Evolutionary conservation across 371 early-diverging fungal species (phyloP), one percentile per base, ranked within the genome.

Genomic region (Parasitella parasitica): DNA sequence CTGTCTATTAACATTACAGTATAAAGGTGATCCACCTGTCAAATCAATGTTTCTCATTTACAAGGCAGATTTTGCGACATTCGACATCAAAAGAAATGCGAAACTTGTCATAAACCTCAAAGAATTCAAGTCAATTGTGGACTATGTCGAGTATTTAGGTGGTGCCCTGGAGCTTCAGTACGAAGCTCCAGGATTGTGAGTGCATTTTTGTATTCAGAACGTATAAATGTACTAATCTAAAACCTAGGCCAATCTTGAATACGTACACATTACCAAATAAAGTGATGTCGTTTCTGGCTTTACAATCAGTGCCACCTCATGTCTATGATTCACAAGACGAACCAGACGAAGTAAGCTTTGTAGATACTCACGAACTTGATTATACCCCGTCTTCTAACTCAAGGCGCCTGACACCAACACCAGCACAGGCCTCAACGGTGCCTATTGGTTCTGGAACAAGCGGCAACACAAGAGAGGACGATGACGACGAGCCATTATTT

Each of bases 41-140:
- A 36, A 38, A 52, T 13, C 16, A 26, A n/a, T 54, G 54, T 22
- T 53, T 38, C 8, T 48, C 26, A 43, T 67, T 53, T 20, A 32
- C 18, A 11, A 52, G 26, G 16, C 62, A 62, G 32, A 27, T 24
- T 11, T 39, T 57, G 3, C 37, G 20, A 8, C 34, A 13, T 8
- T 22, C 18, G 22, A 53, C 16, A 41, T 41, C 16, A 41, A 41
- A 16, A 41, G 18, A 20, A n/a, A 41, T 7, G 20, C 57, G 12
- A 62, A 38, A 13, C 13, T 67, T 2, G 53, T 67, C 5, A 36
- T 52, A 12, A 67, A 67, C 26, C 35, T 62, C 0, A 61, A 54
- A 48, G 67, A 67, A 24, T 67, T 67, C 26, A 61, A 58, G 26
- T 56, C 61, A 7, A 32, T 62, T 34, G 38, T 61, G 18, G 61